Evolutionary conservation across 108 stramenopile genomes (phyloP).

Genomic region (Nannochloropsis salina): DNA sequence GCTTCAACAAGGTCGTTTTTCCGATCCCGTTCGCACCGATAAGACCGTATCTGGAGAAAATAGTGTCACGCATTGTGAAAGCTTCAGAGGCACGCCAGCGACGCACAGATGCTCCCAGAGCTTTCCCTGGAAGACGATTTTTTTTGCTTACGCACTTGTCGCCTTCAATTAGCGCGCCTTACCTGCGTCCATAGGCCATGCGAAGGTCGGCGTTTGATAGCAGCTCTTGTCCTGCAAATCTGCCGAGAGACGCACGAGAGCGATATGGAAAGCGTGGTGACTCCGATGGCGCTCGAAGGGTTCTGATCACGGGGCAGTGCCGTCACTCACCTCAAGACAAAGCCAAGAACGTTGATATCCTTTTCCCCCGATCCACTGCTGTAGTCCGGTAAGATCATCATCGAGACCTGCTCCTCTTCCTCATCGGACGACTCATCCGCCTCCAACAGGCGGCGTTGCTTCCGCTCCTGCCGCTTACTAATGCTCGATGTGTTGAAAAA

Average conservation of each 20-base stretch:
- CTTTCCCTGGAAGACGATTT: neutral
- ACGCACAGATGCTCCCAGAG: neutral
- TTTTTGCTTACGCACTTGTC: neutral
- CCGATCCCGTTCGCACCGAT: slow-evolving; percentile 82
- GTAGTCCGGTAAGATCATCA: slow-evolving; percentile 55
- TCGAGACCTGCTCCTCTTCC: slow-evolving; percentile 18
- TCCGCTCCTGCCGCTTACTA: neutral
- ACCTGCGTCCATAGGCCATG: neutral
- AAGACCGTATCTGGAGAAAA: slow-evolving; percentile 63
- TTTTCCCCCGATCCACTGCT: slow-evolving; percentile 47
- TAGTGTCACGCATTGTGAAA: neutral
- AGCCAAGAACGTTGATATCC: slow-evolving; percentile 56
- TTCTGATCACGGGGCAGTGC: slow-evolving; percentile 31
- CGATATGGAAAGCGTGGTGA: neutral
- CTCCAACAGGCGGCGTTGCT: neutral
- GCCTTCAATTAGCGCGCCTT: neutral
- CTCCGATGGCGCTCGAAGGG: slow-evolving; percentile 30
- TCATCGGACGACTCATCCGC: neutral
- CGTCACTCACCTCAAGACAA: slow-evolving; percentile 40
- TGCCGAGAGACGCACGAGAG: neutral
- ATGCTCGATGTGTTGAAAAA: neutral
- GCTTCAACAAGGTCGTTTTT: slow-evolving; percentile 71
- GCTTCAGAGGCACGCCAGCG: neutral
- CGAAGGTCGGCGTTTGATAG: neutral
- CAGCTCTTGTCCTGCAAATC: slow-evolving; percentile 7